Evolutionary conservation across 352 stramenopile genomes (phyloP).

Genomic region (Thraustochytrium striatum): DNA sequence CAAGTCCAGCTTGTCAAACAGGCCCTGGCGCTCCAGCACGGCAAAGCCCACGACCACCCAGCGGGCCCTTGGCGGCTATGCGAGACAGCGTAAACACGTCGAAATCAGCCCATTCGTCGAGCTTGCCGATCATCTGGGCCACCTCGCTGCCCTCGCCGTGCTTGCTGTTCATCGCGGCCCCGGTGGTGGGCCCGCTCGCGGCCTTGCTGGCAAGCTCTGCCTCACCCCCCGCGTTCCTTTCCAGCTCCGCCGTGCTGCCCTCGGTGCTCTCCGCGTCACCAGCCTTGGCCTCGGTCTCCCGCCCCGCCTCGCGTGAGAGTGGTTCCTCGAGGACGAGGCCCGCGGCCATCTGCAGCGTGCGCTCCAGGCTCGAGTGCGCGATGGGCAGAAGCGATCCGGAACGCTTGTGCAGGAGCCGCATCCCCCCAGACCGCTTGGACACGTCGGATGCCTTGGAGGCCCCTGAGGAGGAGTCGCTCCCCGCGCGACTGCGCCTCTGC

Average conservation of each 20-base stretch:
- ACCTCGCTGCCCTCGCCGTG: background rate
- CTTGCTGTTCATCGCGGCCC: background rate
- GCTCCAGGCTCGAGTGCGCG: constrained; percentile 8
- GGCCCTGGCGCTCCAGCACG: constrained; percentile 24
- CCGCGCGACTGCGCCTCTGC: background rate
- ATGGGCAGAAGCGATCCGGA: constrained; percentile 14
- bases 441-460: background rate
- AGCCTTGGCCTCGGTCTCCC: too few relatives aligned
- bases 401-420: background rate
- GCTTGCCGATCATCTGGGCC: background rate
- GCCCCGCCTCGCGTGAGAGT: too few relatives aligned
- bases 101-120: constrained; percentile 21
- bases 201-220: too few relatives aligned
- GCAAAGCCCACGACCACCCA: constrained; percentile 25
- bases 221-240: too few relatives aligned
- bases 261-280: too few relatives aligned
- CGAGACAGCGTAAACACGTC: constrained; percentile 23
- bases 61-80: background rate
- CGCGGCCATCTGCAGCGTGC: constrained; percentile 9
- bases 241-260: too few relatives aligned
- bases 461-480: background rate
- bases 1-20: background rate
- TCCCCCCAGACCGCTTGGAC: background rate
- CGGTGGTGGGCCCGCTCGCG: background rate
- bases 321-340: too few relatives aligned